phyloP scores from a whole-genome alignment of 2,329 filamentous ascomycete genomes.

The Fusarium sp. region DNA sequence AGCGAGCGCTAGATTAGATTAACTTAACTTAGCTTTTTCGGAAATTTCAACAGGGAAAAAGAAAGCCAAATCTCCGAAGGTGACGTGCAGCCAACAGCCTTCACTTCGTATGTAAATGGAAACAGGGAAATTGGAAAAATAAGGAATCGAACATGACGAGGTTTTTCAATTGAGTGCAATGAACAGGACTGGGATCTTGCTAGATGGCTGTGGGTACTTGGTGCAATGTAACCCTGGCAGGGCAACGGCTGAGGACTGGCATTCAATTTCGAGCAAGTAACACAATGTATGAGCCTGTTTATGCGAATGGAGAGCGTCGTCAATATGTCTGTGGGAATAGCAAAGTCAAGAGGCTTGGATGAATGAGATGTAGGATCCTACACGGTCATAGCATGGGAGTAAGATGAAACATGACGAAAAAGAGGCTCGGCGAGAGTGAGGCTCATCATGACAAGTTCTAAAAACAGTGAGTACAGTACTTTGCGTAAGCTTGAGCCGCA shows the following conservation, averaged over 20 bases:
- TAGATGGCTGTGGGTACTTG: neutral
- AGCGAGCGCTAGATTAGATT: conserved; percentile 16
- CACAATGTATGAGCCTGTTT: neutral
- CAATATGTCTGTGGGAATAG: neutral
- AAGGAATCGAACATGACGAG: conserved; percentile 20
- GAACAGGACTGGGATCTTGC: neutral
- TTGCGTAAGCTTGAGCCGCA: conserved; percentile 9
- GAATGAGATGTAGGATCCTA: neutral
- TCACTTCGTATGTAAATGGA: neutral
- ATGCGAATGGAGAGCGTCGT: neutral
- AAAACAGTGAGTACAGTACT: neutral
- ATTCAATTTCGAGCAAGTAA: conserved; percentile 4
- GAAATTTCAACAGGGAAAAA: conserved; percentile 38
- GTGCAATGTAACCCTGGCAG: conserved; percentile 7
- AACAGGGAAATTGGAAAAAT: conserved; percentile 20
- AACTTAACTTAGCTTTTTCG: conserved; percentile 13
- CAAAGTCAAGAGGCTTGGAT: neutral
- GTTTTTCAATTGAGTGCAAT: neutral
- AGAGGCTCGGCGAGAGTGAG: conserved; percentile 4
- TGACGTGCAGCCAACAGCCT: conserved; percentile 11
- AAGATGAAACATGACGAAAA: neutral
- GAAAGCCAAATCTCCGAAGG: conserved; percentile 43
- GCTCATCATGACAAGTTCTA: neutral
- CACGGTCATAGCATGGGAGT: neutral
- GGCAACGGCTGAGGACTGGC: conserved; percentile 17